These are phyloP conservation scores for Aureobasidium sp. DNA, from an alignment of 2,329 filamentous ascomycete genomes.

Conservation along the genomic window DNA sequence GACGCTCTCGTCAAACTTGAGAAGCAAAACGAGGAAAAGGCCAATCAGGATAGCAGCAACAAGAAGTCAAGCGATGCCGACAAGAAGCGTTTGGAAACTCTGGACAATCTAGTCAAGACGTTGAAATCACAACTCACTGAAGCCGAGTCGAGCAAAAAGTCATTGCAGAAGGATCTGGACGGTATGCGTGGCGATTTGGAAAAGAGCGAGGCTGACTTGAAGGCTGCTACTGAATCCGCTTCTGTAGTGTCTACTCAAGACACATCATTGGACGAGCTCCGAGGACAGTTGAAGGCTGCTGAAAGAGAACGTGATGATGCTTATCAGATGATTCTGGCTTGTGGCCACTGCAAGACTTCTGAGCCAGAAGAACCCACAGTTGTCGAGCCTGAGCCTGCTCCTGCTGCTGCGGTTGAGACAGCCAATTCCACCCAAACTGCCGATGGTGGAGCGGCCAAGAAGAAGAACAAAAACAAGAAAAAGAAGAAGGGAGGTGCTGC, in stretches of 20 bases:
- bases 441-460: slow-evolving; percentile 48
- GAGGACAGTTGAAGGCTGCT: slow-evolving; percentile 23
- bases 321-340: slow-evolving; percentile 28
- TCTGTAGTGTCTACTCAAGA: slow-evolving; percentile 17
- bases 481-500: slow-evolving; percentile 51
- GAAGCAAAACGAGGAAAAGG: slow-evolving; percentile 36
- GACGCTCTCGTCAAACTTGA: slow-evolving; percentile 27
- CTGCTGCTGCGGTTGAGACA: background rate
- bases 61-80: slow-evolving; percentile 24
- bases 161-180: slow-evolving; percentile 36
- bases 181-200: slow-evolving; percentile 28
- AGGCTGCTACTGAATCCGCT: slow-evolving; percentile 1
- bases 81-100: slow-evolving; percentile 45
- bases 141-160: slow-evolving; percentile 42
- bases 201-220: background rate
- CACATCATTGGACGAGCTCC: slow-evolving; percentile 12
- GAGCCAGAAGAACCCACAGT: slow-evolving; percentile 9
- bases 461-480: slow-evolving; percentile 71
- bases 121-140: slow-evolving; percentile 46
- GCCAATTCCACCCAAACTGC: background rate
- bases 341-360: slow-evolving; percentile 22
- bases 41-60: background rate
- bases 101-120: slow-evolving; percentile 48
- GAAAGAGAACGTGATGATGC: slow-evolving; percentile 25
- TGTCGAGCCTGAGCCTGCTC: background rate